Conservation (phyloP, 1,284 basidiomycete species). For the Bjerkandera adusta region DNA sequence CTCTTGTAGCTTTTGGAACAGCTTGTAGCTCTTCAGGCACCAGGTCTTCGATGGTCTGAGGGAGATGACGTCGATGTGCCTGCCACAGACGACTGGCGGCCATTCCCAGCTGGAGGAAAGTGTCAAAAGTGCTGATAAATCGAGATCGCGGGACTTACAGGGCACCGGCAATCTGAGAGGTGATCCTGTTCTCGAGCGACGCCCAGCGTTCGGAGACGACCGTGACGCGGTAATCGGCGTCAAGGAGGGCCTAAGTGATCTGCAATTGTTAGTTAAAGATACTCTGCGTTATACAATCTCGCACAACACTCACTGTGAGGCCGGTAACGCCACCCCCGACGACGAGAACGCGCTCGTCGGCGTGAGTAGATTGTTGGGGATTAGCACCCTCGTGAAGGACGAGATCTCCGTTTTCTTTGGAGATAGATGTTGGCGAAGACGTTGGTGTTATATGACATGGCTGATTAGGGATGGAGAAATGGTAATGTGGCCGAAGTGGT, state of each 20-base stretch:
- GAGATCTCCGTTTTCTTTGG: constrained; percentile 15
- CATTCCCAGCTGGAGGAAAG: constrained; percentile 28
- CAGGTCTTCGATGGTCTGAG: constrained; percentile 28
- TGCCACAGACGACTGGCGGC: constrained; percentile 34
- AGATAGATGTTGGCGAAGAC: constrained; percentile 15
- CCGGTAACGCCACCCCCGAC: constrained; percentile 27
- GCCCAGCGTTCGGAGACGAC: constrained; percentile 26
- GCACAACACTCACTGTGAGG: constrained; percentile 15
- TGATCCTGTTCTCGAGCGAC: constrained; percentile 22
- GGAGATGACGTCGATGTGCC: constrained; percentile 31
- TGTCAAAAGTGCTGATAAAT: neutral
- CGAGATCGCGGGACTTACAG: constrained; percentile 18
- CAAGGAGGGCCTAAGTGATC: constrained; percentile 29
- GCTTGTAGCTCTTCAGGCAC: constrained; percentile 32
- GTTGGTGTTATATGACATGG: neutral
- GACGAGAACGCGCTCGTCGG: constrained; percentile 18
- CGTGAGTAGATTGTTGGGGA: constrained; percentile 8
- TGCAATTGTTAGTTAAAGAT: neutral
- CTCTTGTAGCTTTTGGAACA: constrained; percentile 23
- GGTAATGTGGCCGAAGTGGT: too few species aligned
- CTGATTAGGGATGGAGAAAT: too few species aligned
- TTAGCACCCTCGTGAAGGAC: constrained; percentile 14
- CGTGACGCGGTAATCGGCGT: constrained; percentile 31
- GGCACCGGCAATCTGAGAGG: constrained; percentile 32
- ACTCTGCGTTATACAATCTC: neutral